phyloP scores from a whole-genome alignment of 257 asterid species.

The Schizonepeta tenuifolia region DNA sequence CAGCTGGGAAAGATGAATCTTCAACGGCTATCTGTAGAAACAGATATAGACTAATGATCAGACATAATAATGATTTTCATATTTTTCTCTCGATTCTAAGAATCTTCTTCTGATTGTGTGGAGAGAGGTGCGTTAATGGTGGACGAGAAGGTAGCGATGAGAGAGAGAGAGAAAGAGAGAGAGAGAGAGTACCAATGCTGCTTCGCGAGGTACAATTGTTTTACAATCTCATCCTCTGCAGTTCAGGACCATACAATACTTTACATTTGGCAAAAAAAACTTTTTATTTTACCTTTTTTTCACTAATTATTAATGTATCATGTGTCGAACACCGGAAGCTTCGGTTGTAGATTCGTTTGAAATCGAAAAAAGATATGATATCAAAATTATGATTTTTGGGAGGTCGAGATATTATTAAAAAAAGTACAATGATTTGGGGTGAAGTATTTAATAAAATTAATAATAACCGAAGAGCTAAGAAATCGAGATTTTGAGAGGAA shows the following conservation, averaged over 20 bases:
- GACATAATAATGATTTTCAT: neutral
- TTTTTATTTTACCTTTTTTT: neutral
- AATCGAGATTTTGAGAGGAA: too few species aligned
- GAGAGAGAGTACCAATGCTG: neutral
- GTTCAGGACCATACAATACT: conserved; percentile 18
- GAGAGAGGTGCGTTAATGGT: conserved; percentile 26
- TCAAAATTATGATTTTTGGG: too few species aligned
- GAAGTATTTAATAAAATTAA: too few species aligned
- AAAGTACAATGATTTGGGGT: too few species aligned
- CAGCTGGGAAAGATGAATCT: conserved; percentile 27
- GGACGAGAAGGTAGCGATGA: conserved; percentile 26
- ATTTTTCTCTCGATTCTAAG: neutral
- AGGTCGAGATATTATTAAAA: too few species aligned
- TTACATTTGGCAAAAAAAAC: neutral
- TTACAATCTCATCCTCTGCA: conserved; percentile 19
- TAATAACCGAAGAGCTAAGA: too few species aligned
- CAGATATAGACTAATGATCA: neutral
- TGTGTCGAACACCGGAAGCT: too few species aligned
- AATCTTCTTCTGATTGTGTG: conserved; percentile 10
- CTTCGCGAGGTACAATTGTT: conserved; percentile 21
- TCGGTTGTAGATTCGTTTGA: too few species aligned
- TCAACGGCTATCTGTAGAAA: neutral
- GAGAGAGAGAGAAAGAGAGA: neutral
- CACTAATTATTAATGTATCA: neutral
- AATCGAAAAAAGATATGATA: too few species aligned